Base-by-base conservation (phyloP, 805 yeast species). In the Lachancea mirantina region DNA sequence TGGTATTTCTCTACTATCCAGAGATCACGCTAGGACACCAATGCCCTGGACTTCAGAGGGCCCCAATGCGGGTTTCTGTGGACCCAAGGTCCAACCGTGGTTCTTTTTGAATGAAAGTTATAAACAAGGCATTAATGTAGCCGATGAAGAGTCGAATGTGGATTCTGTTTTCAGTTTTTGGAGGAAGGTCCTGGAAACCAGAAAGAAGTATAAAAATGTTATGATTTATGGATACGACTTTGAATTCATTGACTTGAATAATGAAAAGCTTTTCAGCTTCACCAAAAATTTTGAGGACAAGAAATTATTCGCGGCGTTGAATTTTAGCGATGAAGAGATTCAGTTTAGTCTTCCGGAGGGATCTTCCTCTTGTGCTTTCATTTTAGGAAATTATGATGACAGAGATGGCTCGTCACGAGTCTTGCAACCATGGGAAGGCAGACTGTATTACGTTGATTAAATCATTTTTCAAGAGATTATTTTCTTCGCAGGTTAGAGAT, bases 21-120 rank as follows among this genome's bases (percentile, higher is more conserved):
- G 78, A 47, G 78, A 72, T 45, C 62, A 72, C 45, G 67, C 73
- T 7, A 64, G 78, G 51, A 62, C 75, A 14, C 78, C 78, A 13
- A 68, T 73, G 40, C 78, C 71, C 42, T 73, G 78, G 78, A 13
- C 42, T 6, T 64, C 62, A 39, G 50, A 48, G 33, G 42, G 62
- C 1, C 56, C 43, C 10, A 39, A 67, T 39, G 75, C 61, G 23
- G 78, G 78, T 0, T 72, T 72, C 52, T 25, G 26, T 13, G 57
- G 74, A 15, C 32, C 40, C 14, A 52, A 61, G 4, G 55, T 65
- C 26, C 57, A 54, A 39, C 78, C 78, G 11, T 73, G 79, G 78
- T 71, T 67, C 56, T 55, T 61, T 38, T 66, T 67, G 42, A 68
- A 70, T 42, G 74, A 68, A 38, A 67, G 67, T 46, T 72, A 65